Evolutionary conservation across 192 early-diverging fungal species (phyloP), one percentile per base, ranked within the genome.

Genomic region (Coemansia sp.): DNA sequence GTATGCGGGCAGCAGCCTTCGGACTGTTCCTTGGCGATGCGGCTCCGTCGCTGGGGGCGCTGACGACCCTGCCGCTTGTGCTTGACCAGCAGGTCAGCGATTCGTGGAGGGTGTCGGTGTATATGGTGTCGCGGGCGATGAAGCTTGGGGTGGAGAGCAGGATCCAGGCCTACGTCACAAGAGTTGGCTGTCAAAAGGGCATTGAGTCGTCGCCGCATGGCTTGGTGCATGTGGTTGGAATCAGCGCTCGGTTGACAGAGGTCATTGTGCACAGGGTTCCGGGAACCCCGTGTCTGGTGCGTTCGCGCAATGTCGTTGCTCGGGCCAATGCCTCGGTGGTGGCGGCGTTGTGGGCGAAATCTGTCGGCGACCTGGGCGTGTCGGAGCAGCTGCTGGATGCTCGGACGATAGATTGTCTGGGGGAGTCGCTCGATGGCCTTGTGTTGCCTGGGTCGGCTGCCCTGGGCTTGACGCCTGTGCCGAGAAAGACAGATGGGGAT

Each of bases 391-490:
- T 35, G 28, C 29, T 77, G 58, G 69, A 77, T 24, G 51, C 65
- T 47, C 74, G 68, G 39, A 68, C 59, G 2, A 58, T 77, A 18
- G 61, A 71, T 54, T 64, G 69, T 9, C 62, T 77, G 22, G 74
- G 74, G 48, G 74, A 77, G 14, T 67, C 74, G 23, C 62, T 77
- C 20, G 54, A 61, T 45, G 68, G 64, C 24, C 57, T 75, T n/a
- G 16, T 29, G 36, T 27, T 64, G 53, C 68, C 69, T 23, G 53
- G 35, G 36, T 58, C 61, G 5, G 68, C 60, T 6, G 28, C 68
- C 4, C 54, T 71, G 27, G 49, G 20, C 24, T 36, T 76, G 35
- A 23, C 57, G 19, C 48, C 71, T n/a, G n/a, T n/a, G n/a, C n/a
- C n/a, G n/a, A n/a, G n/a, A n/a, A n/a, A n/a, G n/a, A n/a, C n/a